A percentile compares a stretch with the other conserved stretches of the same genome.
phyloP scores from a whole-genome alignment of 306 rosid species.

The Fragaria nilgerrensis region DNA sequence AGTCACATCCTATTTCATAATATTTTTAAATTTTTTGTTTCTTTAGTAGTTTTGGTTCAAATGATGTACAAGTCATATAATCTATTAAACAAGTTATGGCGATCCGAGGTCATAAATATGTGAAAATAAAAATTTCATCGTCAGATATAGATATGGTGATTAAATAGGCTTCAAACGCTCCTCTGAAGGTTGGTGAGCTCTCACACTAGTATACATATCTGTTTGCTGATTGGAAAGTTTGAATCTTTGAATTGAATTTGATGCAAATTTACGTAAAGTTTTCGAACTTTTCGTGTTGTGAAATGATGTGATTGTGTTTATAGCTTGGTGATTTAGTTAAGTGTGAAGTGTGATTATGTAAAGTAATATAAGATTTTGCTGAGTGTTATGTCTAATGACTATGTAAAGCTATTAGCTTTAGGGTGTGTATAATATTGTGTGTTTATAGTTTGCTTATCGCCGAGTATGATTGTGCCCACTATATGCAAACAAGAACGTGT shows the following conservation, averaged over 20 bases:
- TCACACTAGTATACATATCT: background rate
- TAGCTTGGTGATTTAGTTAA: background rate
- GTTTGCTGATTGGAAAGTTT: background rate
- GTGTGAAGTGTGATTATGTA: background rate
- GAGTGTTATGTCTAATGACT: background rate
- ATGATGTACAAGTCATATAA: too few relatives aligned
- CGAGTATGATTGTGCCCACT: constrained; percentile 66
- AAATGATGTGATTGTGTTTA: background rate
- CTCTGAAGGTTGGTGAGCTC: constrained; percentile 54
- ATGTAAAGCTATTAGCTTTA: background rate
- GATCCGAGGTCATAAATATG: too few relatives aligned
- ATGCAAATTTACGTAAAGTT: background rate
- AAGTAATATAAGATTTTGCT: background rate
- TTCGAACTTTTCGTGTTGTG: background rate
- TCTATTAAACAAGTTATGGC: too few relatives aligned
- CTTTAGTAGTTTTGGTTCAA: too few relatives aligned
- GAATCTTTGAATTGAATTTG: background rate
- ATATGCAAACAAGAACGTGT: constrained; percentile 99
- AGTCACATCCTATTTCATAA: too few relatives aligned
- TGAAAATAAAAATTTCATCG: too few relatives aligned
- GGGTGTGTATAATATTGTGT: background rate
- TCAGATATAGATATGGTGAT: too few relatives aligned
- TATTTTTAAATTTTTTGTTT: too few relatives aligned
- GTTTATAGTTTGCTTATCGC: background rate
- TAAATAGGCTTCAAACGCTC: constrained; percentile 74